Evolutionary conservation across 2,329 filamentous ascomycete species (phyloP), one percentile per base, ranked within the genome.

Genomic region (Botrytis cinerea): DNA sequence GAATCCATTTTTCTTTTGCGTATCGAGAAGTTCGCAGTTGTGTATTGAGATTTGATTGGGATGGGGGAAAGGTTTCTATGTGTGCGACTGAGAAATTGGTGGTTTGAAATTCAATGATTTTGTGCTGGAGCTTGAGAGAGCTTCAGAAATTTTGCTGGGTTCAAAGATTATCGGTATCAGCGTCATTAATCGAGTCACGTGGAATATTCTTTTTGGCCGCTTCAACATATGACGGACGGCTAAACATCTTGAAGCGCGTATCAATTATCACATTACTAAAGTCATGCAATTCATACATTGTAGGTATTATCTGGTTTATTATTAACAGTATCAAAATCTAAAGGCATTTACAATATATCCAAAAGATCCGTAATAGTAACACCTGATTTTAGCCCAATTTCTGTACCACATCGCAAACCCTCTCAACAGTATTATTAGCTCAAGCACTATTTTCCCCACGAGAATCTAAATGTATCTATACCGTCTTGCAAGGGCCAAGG

Each of bases 1-100:
- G 77, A 75, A 45, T 81, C 79, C 79, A 80, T 81, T 54, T 54
- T 71, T 54, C 10, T 10, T 54, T 40, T 5, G 61, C 62, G 73
- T 87, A 84, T 74, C 86, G 84, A 22, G 61, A 60, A 25, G 20
- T 22, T 72, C 20, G 64, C 12, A 10, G 14, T 60, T 28, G 18
- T 5, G 45, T 32, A 10, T 38, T 14, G 32, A 51, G 62, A 32
- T 25, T 12, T 35, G 35, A 7, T 71, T 28, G 9, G 38, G 12
- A 60, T 9, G 18, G 8, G 16, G n/a, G 28, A 38, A 25, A 4
- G 18, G 0, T 63, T 25, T 8, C 6, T 38, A n/a, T 45, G 16
- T 45, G 38, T 38, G 63, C 1, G 43, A 38, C 22, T 3, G 45
- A 51, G 22, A 32, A 18, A 16, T 45, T 66, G 46, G 45, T 54